Conservation (phyloP, 106 monocot genomes). For the Dendrobium huoshanense region DNA sequence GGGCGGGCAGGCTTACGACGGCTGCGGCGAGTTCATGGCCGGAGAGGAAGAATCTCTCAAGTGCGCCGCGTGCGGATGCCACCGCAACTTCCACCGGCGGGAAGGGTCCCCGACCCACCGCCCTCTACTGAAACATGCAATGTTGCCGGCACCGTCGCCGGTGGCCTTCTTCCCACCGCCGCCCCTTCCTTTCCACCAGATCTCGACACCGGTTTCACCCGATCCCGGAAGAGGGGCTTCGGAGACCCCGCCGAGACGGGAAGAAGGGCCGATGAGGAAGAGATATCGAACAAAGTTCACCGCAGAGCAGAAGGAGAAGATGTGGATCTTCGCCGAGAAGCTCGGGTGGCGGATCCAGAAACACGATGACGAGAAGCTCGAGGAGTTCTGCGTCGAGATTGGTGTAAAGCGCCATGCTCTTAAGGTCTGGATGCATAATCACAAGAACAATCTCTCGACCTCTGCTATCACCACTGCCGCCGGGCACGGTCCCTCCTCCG, state of each 20-base stretch:
- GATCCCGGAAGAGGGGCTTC: slow-evolving; percentile 26
- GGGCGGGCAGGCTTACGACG: slow-evolving; percentile 46
- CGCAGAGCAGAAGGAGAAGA: slow-evolving; percentile 72
- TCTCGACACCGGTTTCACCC: neutral
- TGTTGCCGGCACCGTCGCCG: neutral
- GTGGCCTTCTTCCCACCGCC: slow-evolving; percentile 9
- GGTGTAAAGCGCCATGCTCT: slow-evolving; percentile 62
- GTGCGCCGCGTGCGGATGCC: slow-evolving; percentile 63
- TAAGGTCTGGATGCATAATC: slow-evolving; percentile 86
- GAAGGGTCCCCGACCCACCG: slow-evolving; percentile 37
- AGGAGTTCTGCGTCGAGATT: slow-evolving; percentile 61
- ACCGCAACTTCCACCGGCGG: slow-evolving; percentile 65
- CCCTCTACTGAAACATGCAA: slow-evolving; percentile 13
- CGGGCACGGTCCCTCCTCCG: neutral
- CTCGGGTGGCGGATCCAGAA: slow-evolving; percentile 78
- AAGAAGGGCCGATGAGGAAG: slow-evolving; percentile 7
- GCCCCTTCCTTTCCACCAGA: slow-evolving; percentile 6
- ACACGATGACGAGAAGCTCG: slow-evolving; percentile 53
- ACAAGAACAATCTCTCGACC: slow-evolving; percentile 39
- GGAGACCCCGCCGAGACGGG: slow-evolving; percentile 40
- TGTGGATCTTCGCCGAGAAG: slow-evolving; percentile 73
- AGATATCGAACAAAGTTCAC: slow-evolving; percentile 21
- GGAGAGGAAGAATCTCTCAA: slow-evolving; percentile 34
- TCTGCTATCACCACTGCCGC: neutral
- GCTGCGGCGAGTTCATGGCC: slow-evolving; percentile 49